Evolutionary conservation across 192 early-diverging fungal genomes (phyloP).

Genomic region (Neocallimastix lanati): DNA sequence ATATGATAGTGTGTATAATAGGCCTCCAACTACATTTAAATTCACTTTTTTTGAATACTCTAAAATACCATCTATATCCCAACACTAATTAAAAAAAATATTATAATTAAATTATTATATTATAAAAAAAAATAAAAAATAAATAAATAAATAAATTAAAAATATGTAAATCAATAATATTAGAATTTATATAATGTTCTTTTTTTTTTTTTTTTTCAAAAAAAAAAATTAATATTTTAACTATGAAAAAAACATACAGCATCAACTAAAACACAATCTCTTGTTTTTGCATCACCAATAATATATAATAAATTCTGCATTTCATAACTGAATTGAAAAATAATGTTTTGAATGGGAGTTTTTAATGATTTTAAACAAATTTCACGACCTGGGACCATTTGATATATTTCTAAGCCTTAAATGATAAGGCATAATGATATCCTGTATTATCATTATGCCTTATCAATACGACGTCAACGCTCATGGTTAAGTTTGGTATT

Average conservation of each 20-base stretch:
- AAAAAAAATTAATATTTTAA: too few relatives aligned
- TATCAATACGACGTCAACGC: too few relatives aligned
- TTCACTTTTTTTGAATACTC: conserved; percentile 30
- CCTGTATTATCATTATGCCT: too few relatives aligned
- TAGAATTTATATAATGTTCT: too few relatives aligned
- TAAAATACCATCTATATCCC: conserved; percentile 76
- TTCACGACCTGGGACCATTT: conserved; percentile 54
- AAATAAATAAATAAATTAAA: too few relatives aligned
- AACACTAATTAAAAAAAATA: conserved; percentile 31
- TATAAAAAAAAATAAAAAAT: too few relatives aligned
- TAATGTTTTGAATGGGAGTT: conserved; percentile 51
- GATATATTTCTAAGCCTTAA: conserved; percentile 32
- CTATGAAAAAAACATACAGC: conserved; percentile 22
- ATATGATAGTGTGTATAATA: conserved; percentile 47
- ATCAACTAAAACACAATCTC: conserved; percentile 66
- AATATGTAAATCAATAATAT: too few relatives aligned
- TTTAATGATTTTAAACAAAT: conserved; percentile 32
- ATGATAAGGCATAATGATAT: too few relatives aligned
- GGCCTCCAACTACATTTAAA: conserved; percentile 46
- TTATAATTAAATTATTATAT: too few relatives aligned
- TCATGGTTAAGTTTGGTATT: too few relatives aligned
- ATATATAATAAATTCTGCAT: conserved; percentile 81
- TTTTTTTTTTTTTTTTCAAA: too few relatives aligned
- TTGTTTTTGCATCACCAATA: conserved; percentile 43
- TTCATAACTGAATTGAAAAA: conserved; percentile 56